phyloP scores from a whole-genome alignment of 176 grass and related monocot species.

The Raddia distichophylla region DNA sequence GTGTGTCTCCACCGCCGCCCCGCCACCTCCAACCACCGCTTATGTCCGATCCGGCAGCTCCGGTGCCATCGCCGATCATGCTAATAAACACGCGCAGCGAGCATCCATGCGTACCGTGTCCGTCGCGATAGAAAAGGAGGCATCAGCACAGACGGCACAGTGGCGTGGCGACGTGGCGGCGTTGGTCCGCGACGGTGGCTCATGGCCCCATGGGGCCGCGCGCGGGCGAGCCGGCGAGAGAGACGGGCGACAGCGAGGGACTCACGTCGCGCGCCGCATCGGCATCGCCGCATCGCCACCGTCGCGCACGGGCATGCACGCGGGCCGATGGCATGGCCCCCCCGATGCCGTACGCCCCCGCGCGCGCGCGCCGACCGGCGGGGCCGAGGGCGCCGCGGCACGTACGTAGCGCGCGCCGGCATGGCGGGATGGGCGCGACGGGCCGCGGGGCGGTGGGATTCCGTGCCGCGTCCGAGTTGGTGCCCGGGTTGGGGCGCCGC shows the following conservation, averaged over 20 bases:
- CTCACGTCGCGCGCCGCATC: background rate
- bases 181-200: no score
- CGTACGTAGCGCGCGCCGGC: background rate
- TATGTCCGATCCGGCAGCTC: no score
- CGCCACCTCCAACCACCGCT: no score
- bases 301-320: background rate
- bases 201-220: no score
- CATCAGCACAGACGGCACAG: no score
- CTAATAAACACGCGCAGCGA: no score
- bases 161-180: no score
- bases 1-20: no score
- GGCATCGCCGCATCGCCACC: background rate
- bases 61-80: no score
- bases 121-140: no score
- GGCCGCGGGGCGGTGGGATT: background rate
- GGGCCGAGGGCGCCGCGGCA: background rate
- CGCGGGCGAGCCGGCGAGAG: no score
- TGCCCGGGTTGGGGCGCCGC: background rate
- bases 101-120: no score
- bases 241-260: background rate
- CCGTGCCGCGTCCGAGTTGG: background rate
- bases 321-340: background rate
- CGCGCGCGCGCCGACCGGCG: background rate
- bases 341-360: background rate
- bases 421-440: background rate